Base-by-base conservation (phyloP, 1,284 basidiomycete species). In the Moesziomyces antarcticus region DNA sequence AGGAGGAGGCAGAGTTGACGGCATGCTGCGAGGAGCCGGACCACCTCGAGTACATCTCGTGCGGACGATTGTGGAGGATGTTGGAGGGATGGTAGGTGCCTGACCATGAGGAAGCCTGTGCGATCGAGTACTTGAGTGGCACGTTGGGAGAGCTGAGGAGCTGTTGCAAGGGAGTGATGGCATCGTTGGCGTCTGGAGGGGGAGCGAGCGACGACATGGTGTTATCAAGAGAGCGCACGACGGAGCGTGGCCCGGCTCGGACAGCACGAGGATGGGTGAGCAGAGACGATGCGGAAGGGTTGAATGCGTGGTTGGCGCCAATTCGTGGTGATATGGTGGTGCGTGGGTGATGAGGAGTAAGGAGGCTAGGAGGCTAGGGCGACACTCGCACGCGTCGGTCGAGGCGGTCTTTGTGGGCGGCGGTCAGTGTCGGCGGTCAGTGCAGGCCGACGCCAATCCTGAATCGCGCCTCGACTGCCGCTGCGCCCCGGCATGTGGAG, bases 51-150 rank as follows among this genome's bases (percentile, higher is more conserved):
- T 67, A 60, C 41, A 80, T 73, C 33, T 82, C 81, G 25, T 59
- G 53, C 0, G 82, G 81, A 3, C 63, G 65, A 51, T 79, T 73
- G 35, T 64, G 48, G 16, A 78, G 67, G 59, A 83, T 78, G 62
- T 82, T 75, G 54, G 70, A 54, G 3, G 83, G 83, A 46, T 64
- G 64, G 50, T 81, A 85, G 33, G 67, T 41, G 24, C 80, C 71
- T 27, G 78, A 77, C 60, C 80, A 79, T 13, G 80, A 80, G 16
- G 82, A 83, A 3, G 75, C 77, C n/a, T 56, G 52, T 11, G 73
- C 68, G 30, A 79, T 66, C 47, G 50, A 60, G 48, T 75, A 75
- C 50, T 58, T 68, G 61, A 75, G 62, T 5, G 65, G 58, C 21
- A 54, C 49, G 30, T 66, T 70, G 47, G 43, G 24, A 20, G 56